Evolutionary conservation across 202 grass and related monocot species (phyloP).

Genomic region (Digitaria exilis): DNA sequence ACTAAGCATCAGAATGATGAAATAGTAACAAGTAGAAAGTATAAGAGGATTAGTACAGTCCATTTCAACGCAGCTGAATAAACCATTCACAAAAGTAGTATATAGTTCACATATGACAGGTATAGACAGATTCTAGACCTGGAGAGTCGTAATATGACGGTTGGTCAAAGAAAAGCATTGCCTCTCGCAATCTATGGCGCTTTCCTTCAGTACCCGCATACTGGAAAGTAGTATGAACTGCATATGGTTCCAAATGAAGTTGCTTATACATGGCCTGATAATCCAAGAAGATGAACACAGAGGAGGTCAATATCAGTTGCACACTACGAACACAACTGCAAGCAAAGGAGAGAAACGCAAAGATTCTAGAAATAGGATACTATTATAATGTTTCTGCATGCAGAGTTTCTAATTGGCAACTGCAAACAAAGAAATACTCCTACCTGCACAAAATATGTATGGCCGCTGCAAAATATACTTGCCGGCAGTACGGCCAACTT

Average conservation of each 20-base stretch:
- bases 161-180: constrained; percentile 86
- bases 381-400: neutral
- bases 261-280: constrained; percentile 80
- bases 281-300: constrained; percentile 18
- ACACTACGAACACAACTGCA: constrained; percentile 4
- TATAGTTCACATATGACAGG: neutral
- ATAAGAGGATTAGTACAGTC: neutral
- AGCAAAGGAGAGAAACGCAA: neutral
- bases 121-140: constrained; percentile 56
- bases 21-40: neutral
- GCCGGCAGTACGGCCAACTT: constrained; percentile 94
- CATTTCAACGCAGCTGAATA: neutral
- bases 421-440: constrained; percentile 28
- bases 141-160: constrained; percentile 82
- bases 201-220: constrained; percentile 98
- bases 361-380: no score
- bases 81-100: constrained; percentile 5
- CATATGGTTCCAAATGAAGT: constrained; percentile 91
- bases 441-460: constrained; percentile 99
- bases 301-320: constrained; percentile 7
- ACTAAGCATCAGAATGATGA: constrained; percentile 30
- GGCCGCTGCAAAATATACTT: constrained; percentile 98
- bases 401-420: constrained; percentile 9
- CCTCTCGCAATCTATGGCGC: constrained; percentile 91
- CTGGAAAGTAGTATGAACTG: constrained; percentile 98